Evolutionary conservation across 345 rosid species (phyloP).

Genomic region (Syzygium oleosum): DNA sequence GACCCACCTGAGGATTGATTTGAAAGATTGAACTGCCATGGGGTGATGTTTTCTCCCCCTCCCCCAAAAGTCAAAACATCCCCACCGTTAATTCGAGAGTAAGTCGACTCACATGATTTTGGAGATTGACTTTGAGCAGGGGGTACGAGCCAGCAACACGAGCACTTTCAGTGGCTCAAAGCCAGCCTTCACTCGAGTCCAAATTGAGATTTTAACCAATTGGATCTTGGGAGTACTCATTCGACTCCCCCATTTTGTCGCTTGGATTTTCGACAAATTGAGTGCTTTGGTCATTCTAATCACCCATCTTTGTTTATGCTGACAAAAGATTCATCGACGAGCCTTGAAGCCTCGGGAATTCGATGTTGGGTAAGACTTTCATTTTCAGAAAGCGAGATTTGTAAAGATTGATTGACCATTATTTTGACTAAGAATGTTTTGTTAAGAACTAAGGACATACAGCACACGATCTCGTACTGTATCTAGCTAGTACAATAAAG

Average conservation of each 20-base stretch:
- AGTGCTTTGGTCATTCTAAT: not conserved
- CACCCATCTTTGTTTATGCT: not conserved
- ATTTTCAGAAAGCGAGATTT: not conserved
- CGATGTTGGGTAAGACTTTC: not conserved
- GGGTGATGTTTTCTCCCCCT: not conserved
- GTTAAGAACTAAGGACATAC: not conserved
- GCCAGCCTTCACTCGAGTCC: not conserved
- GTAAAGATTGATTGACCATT: not conserved
- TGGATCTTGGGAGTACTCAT: not conserved
- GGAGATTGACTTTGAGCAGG: slow-evolving; percentile 20
- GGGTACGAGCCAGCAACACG: not conserved
- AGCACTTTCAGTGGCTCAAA: slow-evolving; percentile 24
- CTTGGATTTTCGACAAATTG: not conserved
- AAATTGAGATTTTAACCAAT: not conserved
- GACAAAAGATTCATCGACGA: not conserved
- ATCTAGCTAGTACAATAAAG: not conserved
- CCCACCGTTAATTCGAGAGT: slow-evolving; percentile 10
- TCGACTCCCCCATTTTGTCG: not conserved
- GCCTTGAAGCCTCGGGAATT: not conserved
- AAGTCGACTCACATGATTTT: slow-evolving; percentile 27
- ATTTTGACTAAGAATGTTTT: not conserved
- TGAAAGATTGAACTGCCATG: not conserved
- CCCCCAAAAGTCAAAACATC: slow-evolving; percentile 13
- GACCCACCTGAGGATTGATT: not conserved
- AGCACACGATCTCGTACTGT: not conserved